These are phyloP conservation scores for Suillus luteus DNA, from an alignment of 768 basidiomycete genomes.

Conservation along the genomic window DNA sequence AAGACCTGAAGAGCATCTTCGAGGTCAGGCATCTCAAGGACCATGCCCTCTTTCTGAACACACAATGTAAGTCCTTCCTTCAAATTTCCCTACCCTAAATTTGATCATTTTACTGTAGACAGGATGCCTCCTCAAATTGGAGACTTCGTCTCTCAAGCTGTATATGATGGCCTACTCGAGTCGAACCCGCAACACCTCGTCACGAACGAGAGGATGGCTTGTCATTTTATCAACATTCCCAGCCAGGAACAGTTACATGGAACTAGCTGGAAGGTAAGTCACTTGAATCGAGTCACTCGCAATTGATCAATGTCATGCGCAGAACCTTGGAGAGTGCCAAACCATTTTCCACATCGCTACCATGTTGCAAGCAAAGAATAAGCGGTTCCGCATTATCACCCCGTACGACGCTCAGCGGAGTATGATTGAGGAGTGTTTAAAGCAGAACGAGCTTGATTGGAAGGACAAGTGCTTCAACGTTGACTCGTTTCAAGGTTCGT, in stretches of 20 bases:
- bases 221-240: constrained; percentile 63
- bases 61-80: constrained; percentile 59
- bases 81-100: neutral
- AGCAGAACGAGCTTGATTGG: constrained; percentile 53
- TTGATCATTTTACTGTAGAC: constrained; percentile 45
- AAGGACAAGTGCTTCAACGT: constrained; percentile 74
- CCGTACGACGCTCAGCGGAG: constrained; percentile 79
- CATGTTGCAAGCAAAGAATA: constrained; percentile 51
- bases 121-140: constrained; percentile 86
- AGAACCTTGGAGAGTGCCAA: constrained; percentile 66
- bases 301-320: neutral
- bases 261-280: constrained; percentile 43
- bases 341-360: constrained; percentile 58
- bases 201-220: constrained; percentile 44
- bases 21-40: constrained; percentile 62
- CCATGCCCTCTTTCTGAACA: constrained; percentile 59
- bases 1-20: constrained; percentile 73
- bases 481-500: constrained; percentile 77
- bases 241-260: constrained; percentile 37
- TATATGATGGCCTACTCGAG: constrained; percentile 64
- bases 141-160: constrained; percentile 61
- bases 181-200: constrained; percentile 56
- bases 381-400: constrained; percentile 68
- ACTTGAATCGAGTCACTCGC: constrained; percentile 7
- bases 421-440: constrained; percentile 57